These are phyloP conservation scores for Colletotrichum incanum DNA, from an alignment of 2,329 filamentous ascomycete genomes.

Conservation along the genomic window DNA sequence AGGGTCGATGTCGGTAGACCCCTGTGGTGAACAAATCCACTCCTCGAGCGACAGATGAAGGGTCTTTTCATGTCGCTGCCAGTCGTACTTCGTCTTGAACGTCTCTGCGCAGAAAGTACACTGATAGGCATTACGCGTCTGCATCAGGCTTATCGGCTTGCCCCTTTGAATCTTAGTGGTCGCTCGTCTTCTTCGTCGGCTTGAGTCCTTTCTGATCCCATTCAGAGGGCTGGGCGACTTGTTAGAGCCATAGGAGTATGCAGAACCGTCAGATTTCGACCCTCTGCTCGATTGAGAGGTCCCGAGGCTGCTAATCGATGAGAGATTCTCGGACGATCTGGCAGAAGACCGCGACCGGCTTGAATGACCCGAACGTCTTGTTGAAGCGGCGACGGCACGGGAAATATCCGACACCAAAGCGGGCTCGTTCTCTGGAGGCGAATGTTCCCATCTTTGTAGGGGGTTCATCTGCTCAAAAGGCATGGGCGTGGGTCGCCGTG, in stretches of 20 bases:
- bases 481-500: slow-evolving; percentile 57
- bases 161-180: slow-evolving; percentile 9
- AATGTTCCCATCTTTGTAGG: slow-evolving; percentile 44
- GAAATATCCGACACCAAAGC: slow-evolving; percentile 46
- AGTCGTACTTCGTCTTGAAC: slow-evolving; percentile 62
- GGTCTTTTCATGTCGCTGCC: slow-evolving; percentile 66
- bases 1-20: slow-evolving; percentile 56
- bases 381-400: slow-evolving; percentile 43
- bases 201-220: not conserved
- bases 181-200: slow-evolving; percentile 23
- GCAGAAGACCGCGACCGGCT: slow-evolving; percentile 44
- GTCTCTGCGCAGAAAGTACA: slow-evolving; percentile 65
- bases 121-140: slow-evolving; percentile 50
- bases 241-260: slow-evolving; percentile 51
- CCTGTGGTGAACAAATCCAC: slow-evolving; percentile 61
- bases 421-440: slow-evolving; percentile 47
- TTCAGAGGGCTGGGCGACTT: slow-evolving; percentile 41
- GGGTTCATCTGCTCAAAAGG: slow-evolving; percentile 42
- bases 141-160: slow-evolving; percentile 8
- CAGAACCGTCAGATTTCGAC: slow-evolving; percentile 45
- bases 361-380: not conserved
- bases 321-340: slow-evolving; percentile 46
- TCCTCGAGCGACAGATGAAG: slow-evolving; percentile 62
- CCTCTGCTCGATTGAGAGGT: slow-evolving; percentile 37
- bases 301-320: slow-evolving; percentile 34